These are phyloP conservation scores for Myxozyma monticola DNA, from an alignment of 805 yeast species.

Conservation along the genomic window DNA sequence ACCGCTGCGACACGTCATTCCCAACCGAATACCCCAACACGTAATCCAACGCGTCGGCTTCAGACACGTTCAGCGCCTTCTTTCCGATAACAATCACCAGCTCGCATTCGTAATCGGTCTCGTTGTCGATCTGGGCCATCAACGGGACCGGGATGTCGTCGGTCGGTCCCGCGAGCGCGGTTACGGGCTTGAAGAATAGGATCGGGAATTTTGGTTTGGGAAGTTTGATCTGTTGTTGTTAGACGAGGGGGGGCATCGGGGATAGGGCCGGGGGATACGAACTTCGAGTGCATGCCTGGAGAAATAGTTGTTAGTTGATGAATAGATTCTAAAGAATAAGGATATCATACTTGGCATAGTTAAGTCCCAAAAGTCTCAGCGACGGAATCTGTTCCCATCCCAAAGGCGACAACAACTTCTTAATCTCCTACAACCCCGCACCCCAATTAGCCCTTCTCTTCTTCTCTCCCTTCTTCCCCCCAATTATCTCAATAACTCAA, in stretches of 20 bases:
- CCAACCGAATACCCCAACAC: conserved; percentile 56
- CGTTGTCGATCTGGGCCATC: conserved; percentile 42
- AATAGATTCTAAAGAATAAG: conserved; percentile 1
- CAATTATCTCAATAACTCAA: not conserved
- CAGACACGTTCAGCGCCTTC: conserved; percentile 46
- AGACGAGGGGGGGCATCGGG: too few species aligned
- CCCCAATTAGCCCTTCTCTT: too few species aligned
- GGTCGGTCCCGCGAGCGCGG: conserved; percentile 48
- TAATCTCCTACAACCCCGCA: conserved; percentile 34
- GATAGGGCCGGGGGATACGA: not conserved
- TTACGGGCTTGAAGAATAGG: conserved; percentile 52
- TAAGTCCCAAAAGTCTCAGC: conserved; percentile 53
- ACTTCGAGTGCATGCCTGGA: conserved; percentile 31
- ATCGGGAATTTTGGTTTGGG: conserved; percentile 52
- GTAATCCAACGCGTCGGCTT: conserved; percentile 47
- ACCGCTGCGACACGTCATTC: conserved; percentile 57
- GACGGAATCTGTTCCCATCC: conserved; percentile 42
- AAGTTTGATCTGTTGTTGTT: conserved; percentile 41
- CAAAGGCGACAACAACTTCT: conserved; percentile 46
- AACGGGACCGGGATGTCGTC: conserved; percentile 47
- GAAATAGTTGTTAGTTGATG: not conserved
- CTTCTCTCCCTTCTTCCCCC: not conserved
- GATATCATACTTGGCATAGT: conserved; percentile 46
- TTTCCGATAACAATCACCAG: conserved; percentile 56
- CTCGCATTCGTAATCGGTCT: conserved; percentile 56